Evolutionary conservation across 495 filamentous ascomycete genomes (phyloP).

Genomic region (Hypoxylon fuscum): DNA sequence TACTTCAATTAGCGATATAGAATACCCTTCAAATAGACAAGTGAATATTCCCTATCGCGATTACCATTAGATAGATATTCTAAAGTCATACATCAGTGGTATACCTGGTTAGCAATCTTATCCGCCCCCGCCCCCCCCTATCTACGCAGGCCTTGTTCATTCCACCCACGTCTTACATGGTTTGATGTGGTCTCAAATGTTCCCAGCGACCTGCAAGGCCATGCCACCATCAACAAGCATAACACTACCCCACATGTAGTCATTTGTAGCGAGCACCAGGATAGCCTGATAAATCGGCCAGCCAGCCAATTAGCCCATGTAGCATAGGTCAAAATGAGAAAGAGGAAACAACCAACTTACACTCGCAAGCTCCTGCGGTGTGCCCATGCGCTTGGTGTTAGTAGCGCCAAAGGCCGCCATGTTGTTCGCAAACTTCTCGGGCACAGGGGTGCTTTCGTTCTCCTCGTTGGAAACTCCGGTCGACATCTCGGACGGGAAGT

Average conservation of each 20-base stretch:
- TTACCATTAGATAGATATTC: too few species aligned
- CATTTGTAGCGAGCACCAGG: constrained; percentile 39
- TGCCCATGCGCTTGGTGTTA: constrained; percentile 41
- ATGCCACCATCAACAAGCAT: constrained; percentile 33
- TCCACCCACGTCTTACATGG: too few species aligned
- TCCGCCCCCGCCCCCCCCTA: too few species aligned
- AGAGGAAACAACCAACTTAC: constrained; percentile 27
- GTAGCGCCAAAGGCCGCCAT: constrained; percentile 27
- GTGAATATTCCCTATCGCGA: too few species aligned
- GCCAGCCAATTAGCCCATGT: not conserved
- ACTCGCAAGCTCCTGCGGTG: constrained; percentile 38
- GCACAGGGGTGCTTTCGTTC: constrained; percentile 57
- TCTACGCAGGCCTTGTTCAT: too few species aligned
- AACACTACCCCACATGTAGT: constrained; percentile 41
- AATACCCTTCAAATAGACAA: too few species aligned
- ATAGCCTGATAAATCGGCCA: constrained; percentile 19
- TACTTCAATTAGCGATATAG: too few species aligned
- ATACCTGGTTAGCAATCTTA: too few species aligned
- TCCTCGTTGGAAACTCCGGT: constrained; percentile 59
- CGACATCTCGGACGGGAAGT: constrained; percentile 77
- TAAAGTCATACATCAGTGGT: too few species aligned
- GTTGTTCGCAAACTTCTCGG: constrained; percentile 11
- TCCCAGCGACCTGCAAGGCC: constrained; percentile 11
- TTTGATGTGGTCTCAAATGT: constrained; percentile 10
- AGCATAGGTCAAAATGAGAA: not conserved